These are phyloP conservation scores for Alternaria gansuensis DNA, from an alignment of 2,329 filamentous ascomycete species.

Conservation along the genomic window DNA sequence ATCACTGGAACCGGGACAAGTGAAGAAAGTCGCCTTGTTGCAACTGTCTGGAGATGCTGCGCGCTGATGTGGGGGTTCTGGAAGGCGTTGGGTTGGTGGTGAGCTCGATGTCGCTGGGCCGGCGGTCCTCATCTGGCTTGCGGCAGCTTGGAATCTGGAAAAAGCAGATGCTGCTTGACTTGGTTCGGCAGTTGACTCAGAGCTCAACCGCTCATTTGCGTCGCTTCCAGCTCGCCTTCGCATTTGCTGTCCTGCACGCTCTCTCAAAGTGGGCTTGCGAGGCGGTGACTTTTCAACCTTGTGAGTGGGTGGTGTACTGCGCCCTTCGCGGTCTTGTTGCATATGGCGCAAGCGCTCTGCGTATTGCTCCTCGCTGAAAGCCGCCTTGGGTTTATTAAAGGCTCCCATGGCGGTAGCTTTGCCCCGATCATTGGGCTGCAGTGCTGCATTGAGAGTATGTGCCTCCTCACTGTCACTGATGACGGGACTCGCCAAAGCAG, in stretches of 20 bases:
- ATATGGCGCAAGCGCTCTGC: constrained; percentile 82
- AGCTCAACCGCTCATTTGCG: constrained; percentile 34
- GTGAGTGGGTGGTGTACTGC: constrained; percentile 23
- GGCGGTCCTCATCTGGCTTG: constrained; percentile 54
- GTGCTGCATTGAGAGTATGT: constrained; percentile 65
- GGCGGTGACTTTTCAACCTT: constrained; percentile 35
- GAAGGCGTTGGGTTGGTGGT: constrained; percentile 22
- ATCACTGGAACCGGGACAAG: constrained; percentile 45
- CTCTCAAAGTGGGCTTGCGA: constrained; percentile 42
- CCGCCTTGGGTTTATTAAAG: constrained; percentile 75
- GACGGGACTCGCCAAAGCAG: constrained; percentile 71
- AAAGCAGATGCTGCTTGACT: constrained; percentile 51
- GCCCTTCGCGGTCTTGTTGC: constrained; percentile 75
- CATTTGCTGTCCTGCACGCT: constrained; percentile 49
- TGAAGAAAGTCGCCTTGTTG: constrained; percentile 41
- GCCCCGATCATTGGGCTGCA: constrained; percentile 78
- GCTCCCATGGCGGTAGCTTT: constrained; percentile 80
- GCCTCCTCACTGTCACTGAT: constrained; percentile 77
- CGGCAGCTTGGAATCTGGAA: constrained; percentile 59
- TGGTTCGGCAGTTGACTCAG: constrained; percentile 43
- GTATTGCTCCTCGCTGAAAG: constrained; percentile 87
- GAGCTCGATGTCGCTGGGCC: constrained; percentile 28
- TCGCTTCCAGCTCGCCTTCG: constrained; percentile 44
- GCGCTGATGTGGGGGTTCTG: constrained; percentile 18
- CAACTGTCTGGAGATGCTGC: constrained; percentile 30